Evolutionary conservation across 768 basidiomycete genomes (phyloP).

Genomic region (Suillus bovinus): DNA sequence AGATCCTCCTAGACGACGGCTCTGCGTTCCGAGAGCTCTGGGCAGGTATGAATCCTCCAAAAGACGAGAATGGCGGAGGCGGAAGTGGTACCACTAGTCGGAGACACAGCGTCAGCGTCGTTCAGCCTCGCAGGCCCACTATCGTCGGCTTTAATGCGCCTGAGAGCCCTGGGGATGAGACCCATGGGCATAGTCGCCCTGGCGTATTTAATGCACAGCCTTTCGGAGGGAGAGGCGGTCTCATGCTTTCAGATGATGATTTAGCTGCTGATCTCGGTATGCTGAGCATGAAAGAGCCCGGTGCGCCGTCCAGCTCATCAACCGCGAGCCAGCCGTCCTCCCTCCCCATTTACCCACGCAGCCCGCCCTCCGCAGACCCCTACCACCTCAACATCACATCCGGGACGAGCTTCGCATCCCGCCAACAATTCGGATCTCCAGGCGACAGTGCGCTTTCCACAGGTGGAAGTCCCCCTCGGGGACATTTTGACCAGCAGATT

Average conservation of each 20-base stretch:
- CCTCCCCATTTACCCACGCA: constrained; percentile 73
- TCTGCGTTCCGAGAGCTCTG: constrained; percentile 74
- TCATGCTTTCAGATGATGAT: constrained; percentile 79
- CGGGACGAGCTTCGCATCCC: constrained; percentile 43
- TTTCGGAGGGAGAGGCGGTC: constrained; percentile 51
- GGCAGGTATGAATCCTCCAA: constrained; percentile 65
- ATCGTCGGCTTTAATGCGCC: constrained; percentile 71
- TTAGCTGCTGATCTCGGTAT: constrained; percentile 69
- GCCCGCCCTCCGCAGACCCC: constrained; percentile 57
- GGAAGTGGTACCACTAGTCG: constrained; percentile 83
- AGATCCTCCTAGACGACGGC: constrained; percentile 74
- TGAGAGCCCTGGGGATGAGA: constrained; percentile 43
- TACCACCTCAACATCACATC: constrained; percentile 63
- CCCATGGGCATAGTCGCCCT: constrained; percentile 20
- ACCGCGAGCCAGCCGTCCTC: constrained; percentile 70
- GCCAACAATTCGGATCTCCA: constrained; percentile 56
- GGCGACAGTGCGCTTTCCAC: constrained; percentile 59
- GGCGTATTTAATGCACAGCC: constrained; percentile 35
- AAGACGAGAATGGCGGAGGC: constrained; percentile 60
- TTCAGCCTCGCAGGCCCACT: constrained; percentile 68
- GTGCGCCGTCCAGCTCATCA: constrained; percentile 7
- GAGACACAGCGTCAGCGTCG: constrained; percentile 81
- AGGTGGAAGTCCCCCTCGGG: constrained; percentile 50
- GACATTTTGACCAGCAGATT: constrained; percentile 48
- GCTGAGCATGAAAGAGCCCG: constrained; percentile 52